Evolutionary conservation across 1,284 basidiomycete species (phyloP).

Genomic region (Taiwanofungus camphoratus): DNA sequence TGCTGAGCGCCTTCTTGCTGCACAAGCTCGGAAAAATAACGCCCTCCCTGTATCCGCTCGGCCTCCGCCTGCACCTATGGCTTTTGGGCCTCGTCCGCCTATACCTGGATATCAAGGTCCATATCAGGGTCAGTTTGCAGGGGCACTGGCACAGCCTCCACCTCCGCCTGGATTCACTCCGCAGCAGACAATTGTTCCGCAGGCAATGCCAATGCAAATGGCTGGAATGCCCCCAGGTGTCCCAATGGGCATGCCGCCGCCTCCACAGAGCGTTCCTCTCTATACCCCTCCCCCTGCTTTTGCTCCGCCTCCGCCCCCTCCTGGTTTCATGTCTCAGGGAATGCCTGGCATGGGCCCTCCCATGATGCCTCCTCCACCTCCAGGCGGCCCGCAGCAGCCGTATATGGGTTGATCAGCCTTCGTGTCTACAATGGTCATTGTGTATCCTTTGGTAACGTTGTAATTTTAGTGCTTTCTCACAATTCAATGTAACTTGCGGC

Average conservation of each 20-base stretch:
- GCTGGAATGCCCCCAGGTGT: constrained; percentile 26
- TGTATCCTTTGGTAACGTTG: constrained; percentile 18
- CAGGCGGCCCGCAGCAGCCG: constrained; percentile 24
- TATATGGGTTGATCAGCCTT: constrained; percentile 13
- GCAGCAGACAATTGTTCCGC: constrained; percentile 58
- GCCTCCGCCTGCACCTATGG: constrained; percentile 62
- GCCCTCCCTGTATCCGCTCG: constrained; percentile 72
- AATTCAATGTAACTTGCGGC: no score
- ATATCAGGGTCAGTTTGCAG: constrained; percentile 87
- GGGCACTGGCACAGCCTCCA: constrained; percentile 66
- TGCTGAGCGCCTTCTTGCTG: constrained; percentile 91
- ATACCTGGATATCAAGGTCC: constrained; percentile 62
- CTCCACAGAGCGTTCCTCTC: constrained; percentile 23
- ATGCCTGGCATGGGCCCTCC: constrained; percentile 27
- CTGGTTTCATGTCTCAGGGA: constrained; percentile 45
- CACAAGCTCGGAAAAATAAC: constrained; percentile 94
- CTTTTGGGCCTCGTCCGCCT: constrained; percentile 57
- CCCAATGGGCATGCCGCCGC: constrained; percentile 41
- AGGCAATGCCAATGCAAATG: constrained; percentile 33
- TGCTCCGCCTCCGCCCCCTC: constrained; percentile 55
- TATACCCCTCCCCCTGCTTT: constrained; percentile 29
- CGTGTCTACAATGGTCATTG: constrained; percentile 12
- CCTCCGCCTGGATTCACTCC: constrained; percentile 62
- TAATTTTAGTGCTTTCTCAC: no score
- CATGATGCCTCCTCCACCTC: constrained; percentile 29